Evolutionary conservation across 1,139 yeast genomes (phyloP).

Genomic region (Trichomonascaceae sp.): DNA sequence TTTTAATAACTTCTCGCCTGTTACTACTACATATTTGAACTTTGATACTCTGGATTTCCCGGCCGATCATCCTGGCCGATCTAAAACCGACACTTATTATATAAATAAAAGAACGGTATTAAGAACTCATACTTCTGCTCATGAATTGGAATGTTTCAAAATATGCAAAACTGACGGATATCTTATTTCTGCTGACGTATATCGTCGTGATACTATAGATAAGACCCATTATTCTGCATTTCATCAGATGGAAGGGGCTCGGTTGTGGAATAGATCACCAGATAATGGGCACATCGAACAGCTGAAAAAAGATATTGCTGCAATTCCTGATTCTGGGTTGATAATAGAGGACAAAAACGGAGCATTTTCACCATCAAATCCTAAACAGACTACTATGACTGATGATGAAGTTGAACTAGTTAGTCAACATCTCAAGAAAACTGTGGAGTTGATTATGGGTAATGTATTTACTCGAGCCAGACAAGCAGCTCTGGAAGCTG

Average conservation of each 20-base stretch:
- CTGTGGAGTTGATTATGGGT: constrained; percentile 74
- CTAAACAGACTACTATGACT: constrained; percentile 73
- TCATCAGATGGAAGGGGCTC: constrained; percentile 97
- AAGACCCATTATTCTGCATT: constrained; percentile 95
- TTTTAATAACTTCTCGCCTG: constrained; percentile 77
- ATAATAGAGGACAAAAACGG: constrained; percentile 68
- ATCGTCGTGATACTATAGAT: constrained; percentile 92
- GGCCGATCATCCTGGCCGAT: constrained; percentile 86
- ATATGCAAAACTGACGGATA: constrained; percentile 73
- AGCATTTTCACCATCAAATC: constrained; percentile 54
- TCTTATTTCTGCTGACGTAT: constrained; percentile 91
- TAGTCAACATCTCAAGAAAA: constrained; percentile 73
- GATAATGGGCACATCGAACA: constrained; percentile 38
- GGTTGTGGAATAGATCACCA: constrained; percentile 58
- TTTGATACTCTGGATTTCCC: constrained; percentile 93
- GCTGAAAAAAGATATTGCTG: constrained; percentile 52
- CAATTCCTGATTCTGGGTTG: constrained; percentile 61
- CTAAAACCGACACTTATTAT: constrained; percentile 89
- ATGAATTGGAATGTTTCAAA: constrained; percentile 79
- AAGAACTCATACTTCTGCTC: constrained; percentile 96
- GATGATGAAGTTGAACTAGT: constrained; percentile 63
- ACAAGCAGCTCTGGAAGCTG: constrained; percentile 60
- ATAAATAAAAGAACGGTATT: constrained; percentile 63
- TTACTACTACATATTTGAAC: constrained; percentile 73
- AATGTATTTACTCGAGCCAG: constrained; percentile 76